Evolutionary conservation across 75 land plant genomes (phyloP), one percentile per base, ranked within the genome.

Genomic region (Selaginella tamariscina): DNA sequence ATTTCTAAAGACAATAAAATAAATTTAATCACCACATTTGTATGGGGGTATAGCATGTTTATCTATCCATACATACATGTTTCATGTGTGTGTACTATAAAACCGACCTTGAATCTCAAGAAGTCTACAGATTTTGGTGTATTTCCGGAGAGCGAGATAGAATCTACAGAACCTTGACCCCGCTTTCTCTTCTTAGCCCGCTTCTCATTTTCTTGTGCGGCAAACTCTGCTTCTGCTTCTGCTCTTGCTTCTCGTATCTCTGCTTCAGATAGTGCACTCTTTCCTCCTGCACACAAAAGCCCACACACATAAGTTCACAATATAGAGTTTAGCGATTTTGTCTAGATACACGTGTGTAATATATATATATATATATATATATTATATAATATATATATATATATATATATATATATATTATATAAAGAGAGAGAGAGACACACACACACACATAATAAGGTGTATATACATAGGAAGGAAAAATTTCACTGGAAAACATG

Each of bases 201-300:
- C 32, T 22, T 8, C 29, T 60, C 54, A 32, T 55, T 31, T 44
- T 21, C 57, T 64, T 68, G 59, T 44, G 75, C 84, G 18, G 54
- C 75, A 39, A 82, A 84, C 68, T 86, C 96, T 2, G 79, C 82
- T 49, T 87, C 88, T 2, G 82, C 96, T 55, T 82, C 79, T 0
- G 75, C 81, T 11, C 78, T 78, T 0, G 82, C 82, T 56, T 83
- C 77, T 1, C 70, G 81, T 29, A 68, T 74, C 70, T 91, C 91
- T 0, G 67, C 31, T 24, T 72, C 68, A 31, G 79, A 82, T 72
- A 85, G 39, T 21, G 68, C 39, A 55, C 78, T 75, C 11, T 77
- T 78, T 2, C 96, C 96, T 30, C 90, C 89, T 86, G 78, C 62
- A 56, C 32, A 29, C 23, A n/a, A 65, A 30, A 49, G 59, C 59